A percentile compares a stretch with the other conserved stretches of the same genome.
Evolutionary conservation across 306 rosid genomes (phyloP).

Genomic region (Cicer judaicum): DNA sequence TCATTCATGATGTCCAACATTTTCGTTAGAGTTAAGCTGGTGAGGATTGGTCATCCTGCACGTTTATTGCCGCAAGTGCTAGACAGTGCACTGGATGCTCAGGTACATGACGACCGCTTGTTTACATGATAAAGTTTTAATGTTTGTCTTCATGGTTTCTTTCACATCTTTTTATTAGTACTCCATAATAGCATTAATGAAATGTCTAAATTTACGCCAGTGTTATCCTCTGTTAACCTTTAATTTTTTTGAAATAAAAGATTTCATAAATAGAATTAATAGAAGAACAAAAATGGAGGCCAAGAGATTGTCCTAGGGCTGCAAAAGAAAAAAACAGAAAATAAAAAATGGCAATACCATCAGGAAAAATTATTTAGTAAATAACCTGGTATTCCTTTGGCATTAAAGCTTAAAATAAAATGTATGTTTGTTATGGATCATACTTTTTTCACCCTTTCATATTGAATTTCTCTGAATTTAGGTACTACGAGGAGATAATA

Average conservation of each 20-base stretch:
- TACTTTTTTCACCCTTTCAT: conserved; percentile 42
- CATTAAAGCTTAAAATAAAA: conserved; percentile 13
- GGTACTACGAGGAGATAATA: conserved; percentile 97
- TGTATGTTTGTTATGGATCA: conserved; percentile 15
- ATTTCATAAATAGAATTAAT: not conserved
- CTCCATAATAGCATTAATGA: not conserved
- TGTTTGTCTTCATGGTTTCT: conserved; percentile 24
- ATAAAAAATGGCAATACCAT: not conserved
- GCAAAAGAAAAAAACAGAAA: not conserved
- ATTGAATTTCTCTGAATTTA: conserved; percentile 48
- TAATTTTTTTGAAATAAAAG: not conserved
- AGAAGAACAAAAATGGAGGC: not conserved
- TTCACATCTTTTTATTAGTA: not conserved
- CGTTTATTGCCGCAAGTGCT: conserved; percentile 97
- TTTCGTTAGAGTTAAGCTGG: conserved; percentile 82
- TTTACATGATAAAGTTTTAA: conserved; percentile 29
- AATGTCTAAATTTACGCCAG: not conserved
- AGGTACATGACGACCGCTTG: conserved; percentile 55
- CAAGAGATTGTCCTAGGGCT: conserved; percentile 9
- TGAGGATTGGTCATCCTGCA: conserved; percentile 98
- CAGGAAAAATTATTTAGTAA: conserved; percentile 9
- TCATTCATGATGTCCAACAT: conserved; percentile 35
- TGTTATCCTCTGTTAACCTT: not conserved
- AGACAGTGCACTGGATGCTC: conserved; percentile 97
- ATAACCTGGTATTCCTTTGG: conserved; percentile 17